These are phyloP conservation scores for Monosporozyma servazzii DNA, from an alignment of 805 yeast species.

Conservation along the genomic window DNA sequence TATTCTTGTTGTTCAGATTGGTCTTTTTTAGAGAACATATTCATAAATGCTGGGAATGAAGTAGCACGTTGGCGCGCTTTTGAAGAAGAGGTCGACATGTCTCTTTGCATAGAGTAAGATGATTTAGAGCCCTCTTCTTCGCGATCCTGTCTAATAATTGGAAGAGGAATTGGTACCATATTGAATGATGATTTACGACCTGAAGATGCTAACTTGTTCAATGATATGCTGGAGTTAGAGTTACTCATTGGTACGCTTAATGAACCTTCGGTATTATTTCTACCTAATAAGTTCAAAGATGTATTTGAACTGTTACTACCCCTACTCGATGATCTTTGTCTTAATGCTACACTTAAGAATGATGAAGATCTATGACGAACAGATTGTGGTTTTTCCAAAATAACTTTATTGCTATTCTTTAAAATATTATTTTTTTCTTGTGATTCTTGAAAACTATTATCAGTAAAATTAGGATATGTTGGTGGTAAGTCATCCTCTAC, in stretches of 20 bases:
- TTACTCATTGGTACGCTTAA: conserved; percentile 3
- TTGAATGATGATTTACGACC: conserved; percentile 22
- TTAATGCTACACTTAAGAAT: conserved; percentile 9
- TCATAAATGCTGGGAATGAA: conserved; percentile 4
- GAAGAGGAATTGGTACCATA: conserved; percentile 19
- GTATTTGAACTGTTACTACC: conserved; percentile 22
- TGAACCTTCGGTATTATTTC: conserved; percentile 10
- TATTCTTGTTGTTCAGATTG: not conserved
- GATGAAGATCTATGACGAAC: conserved; percentile 22
- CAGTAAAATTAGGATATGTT: conserved; percentile 35
- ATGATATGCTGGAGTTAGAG: conserved; percentile 4
- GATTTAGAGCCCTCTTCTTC: not conserved
- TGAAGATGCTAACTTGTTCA: conserved; percentile 11
- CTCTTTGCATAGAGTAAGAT: not conserved
- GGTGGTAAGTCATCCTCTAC: conserved; percentile 58
- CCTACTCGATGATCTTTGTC: conserved; percentile 12
- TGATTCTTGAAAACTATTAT: not conserved
- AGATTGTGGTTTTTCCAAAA: conserved; percentile 23
- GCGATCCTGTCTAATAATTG: not conserved
- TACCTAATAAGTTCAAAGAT: conserved; percentile 14
- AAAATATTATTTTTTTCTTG: not conserved
- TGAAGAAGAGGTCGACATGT: not conserved
- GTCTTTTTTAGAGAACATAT: conserved; percentile 2
- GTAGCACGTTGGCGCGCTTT: conserved; percentile 2
- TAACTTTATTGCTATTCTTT: not conserved